Evolutionary conservation across 805 yeast species (phyloP).

Genomic region (Saccharomyces mikatae): DNA sequence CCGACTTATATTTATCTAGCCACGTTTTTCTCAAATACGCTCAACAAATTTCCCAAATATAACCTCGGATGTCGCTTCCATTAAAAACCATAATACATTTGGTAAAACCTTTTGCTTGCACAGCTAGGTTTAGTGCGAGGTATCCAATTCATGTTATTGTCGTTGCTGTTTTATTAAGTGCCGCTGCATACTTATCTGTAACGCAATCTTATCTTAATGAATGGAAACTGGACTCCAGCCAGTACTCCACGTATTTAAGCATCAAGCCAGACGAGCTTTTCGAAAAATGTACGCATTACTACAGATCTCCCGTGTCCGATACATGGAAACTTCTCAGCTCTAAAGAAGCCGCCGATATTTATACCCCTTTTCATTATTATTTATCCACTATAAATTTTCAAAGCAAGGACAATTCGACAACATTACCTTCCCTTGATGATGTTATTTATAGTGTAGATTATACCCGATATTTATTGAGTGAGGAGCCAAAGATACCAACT

Average conservation of each 20-base stretch:
- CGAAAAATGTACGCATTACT: slow-evolving; percentile 24
- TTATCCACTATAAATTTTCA: slow-evolving; percentile 24
- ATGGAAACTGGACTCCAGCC: slow-evolving; percentile 29
- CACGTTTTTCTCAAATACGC: not conserved
- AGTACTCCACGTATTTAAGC: slow-evolving; percentile 1
- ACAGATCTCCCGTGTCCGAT: slow-evolving; percentile 12
- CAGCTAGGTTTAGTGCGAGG: slow-evolving; percentile 52
- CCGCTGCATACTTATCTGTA: slow-evolving; percentile 68
- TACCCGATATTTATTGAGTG: slow-evolving; percentile 20
- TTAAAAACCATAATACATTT: slow-evolving; percentile 11
- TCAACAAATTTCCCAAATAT: not conserved
- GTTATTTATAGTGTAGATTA: slow-evolving; percentile 21
- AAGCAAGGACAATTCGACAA: slow-evolving; percentile 5
- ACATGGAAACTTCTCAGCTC: slow-evolving; percentile 17
- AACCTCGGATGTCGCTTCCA: not conserved
- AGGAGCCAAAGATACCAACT: slow-evolving; percentile 14
- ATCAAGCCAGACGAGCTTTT: slow-evolving; percentile 14
- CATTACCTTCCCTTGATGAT: slow-evolving; percentile 24
- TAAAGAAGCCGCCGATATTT: slow-evolving; percentile 12
- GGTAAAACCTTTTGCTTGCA: slow-evolving; percentile 38
- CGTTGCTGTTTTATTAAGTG: slow-evolving; percentile 62
- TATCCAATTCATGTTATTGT: slow-evolving; percentile 86
- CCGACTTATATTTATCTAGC: not conserved
- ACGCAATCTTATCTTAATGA: slow-evolving; percentile 53
- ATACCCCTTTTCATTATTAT: slow-evolving; percentile 23